These are phyloP conservation scores for Kodamaea suecica DNA, from an alignment of 1,139 yeast species.

Conservation along the genomic window DNA sequence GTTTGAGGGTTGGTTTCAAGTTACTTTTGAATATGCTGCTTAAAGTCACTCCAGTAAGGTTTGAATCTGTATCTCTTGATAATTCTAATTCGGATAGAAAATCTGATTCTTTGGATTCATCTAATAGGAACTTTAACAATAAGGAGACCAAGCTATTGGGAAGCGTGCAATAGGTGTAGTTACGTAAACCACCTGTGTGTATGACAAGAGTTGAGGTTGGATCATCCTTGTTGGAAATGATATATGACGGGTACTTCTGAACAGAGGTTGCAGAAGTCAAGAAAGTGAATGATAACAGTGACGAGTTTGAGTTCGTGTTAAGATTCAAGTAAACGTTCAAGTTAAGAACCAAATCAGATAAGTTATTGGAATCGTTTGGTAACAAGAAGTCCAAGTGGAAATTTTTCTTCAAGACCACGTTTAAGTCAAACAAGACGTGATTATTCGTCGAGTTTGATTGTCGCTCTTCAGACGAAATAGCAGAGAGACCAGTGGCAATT, in stretches of 20 bases:
- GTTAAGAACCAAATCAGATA: slow-evolving; percentile 36
- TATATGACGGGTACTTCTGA: slow-evolving; percentile 32
- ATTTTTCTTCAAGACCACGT: slow-evolving; percentile 35
- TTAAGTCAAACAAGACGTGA: slow-evolving; percentile 31
- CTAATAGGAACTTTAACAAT: slow-evolving; percentile 5
- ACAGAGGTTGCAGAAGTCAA: slow-evolving; percentile 12
- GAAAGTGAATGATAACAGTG: slow-evolving; percentile 14
- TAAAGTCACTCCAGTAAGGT: slow-evolving; percentile 16
- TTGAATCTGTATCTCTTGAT: neutral
- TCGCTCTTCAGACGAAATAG: neutral
- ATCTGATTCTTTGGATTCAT: slow-evolving; percentile 5
- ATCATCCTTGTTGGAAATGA: slow-evolving; percentile 29
- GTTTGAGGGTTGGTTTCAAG: slow-evolving; percentile 46
- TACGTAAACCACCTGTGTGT: slow-evolving; percentile 43
- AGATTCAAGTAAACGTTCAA: slow-evolving; percentile 36
- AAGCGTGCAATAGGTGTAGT: slow-evolving; percentile 38
- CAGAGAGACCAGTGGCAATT: neutral
- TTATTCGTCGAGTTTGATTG: neutral
- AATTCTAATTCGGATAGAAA: slow-evolving; percentile 2
- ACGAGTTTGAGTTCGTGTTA: slow-evolving; percentile 11
- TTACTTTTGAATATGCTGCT: slow-evolving; percentile 43
- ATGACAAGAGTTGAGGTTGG: slow-evolving; percentile 31
- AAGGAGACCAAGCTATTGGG: slow-evolving; percentile 30
- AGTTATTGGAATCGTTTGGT: slow-evolving; percentile 35
- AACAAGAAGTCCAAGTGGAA: slow-evolving; percentile 34